A percentile compares a stretch with the other conserved stretches of the same genome.
phyloP scores from a whole-genome alignment of 192 early-diverging fungal species.

The Backusella macrospora region DNA sequence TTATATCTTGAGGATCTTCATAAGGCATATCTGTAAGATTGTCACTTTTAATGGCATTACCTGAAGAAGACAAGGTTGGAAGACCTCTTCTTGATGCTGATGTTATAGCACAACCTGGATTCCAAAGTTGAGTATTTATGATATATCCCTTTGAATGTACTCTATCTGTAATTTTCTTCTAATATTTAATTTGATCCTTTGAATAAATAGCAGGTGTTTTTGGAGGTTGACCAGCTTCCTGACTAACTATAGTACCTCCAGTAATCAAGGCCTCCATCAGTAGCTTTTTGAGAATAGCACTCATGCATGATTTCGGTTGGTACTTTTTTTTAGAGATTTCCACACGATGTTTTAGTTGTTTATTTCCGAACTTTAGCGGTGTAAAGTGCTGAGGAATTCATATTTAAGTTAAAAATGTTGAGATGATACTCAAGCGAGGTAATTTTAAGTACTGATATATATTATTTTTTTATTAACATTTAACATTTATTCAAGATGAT shows the following conservation, averaged over 20 bases:
- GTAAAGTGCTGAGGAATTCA: conserved; percentile 5
- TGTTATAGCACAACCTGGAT: conserved; percentile 18
- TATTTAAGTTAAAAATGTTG: background rate
- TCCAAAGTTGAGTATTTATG: conserved; percentile 61
- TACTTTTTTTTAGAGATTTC: background rate
- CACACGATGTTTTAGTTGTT: conserved; percentile 22
- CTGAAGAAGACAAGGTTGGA: conserved; percentile 28
- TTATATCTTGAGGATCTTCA: conserved; percentile 26
- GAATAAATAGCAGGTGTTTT: conserved; percentile 40
- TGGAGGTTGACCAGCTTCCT: conserved; percentile 9
- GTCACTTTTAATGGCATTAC: conserved; percentile 20
- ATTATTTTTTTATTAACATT: no score
- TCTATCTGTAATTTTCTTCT: conserved; percentile 55
- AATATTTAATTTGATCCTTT: conserved; percentile 43
- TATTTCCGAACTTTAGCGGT: conserved; percentile 23
- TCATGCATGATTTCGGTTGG: conserved; percentile 14
- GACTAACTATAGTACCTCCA: conserved; percentile 25
- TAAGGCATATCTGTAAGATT: background rate
- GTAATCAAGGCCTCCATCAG: conserved; percentile 30
- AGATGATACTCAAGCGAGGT: no score
- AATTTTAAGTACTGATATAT: no score
- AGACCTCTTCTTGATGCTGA: background rate
- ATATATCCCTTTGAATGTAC: conserved; percentile 56
- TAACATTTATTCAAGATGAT: no score
- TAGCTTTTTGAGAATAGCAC: conserved; percentile 32